Percentiles rank a stretch among this genome's conserved stretches.
These are phyloP conservation scores for Quercus agrifolia DNA, from an alignment of 306 rosid species.

Conservation along the genomic window DNA sequence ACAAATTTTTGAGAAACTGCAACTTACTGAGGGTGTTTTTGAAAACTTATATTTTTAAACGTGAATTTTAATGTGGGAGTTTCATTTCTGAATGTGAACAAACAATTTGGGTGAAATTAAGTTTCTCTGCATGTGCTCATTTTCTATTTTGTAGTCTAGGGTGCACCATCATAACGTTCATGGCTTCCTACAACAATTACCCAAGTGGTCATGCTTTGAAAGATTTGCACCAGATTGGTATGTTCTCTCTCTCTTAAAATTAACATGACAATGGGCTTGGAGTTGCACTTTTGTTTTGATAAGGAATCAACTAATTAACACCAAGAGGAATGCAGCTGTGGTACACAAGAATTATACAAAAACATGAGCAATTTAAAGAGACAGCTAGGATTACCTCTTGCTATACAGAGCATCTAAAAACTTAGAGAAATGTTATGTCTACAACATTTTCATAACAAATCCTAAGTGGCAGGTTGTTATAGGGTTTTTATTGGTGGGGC, in stretches of 20 bases:
- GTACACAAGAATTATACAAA: background rate
- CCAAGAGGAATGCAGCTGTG: background rate
- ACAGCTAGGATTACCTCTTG: background rate
- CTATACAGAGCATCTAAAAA: background rate
- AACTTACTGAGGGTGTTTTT: background rate
- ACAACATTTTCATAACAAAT: too few relatives aligned
- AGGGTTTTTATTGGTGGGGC: too few relatives aligned
- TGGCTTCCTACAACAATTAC: slow-evolving; percentile 86
- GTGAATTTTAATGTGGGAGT: background rate
- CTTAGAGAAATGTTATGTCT: too few relatives aligned
- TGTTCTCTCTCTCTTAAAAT: slow-evolving; percentile 18
- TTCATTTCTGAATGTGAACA: background rate
- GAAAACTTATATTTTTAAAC: background rate
- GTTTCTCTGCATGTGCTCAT: slow-evolving; percentile 23
- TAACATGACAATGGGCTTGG: slow-evolving; percentile 1
- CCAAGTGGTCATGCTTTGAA: slow-evolving; percentile 87
- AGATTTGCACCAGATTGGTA: slow-evolving; percentile 64
- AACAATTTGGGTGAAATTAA: background rate
- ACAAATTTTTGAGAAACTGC: background rate
- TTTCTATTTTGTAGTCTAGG: slow-evolving; percentile 72
- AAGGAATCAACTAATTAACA: background rate
- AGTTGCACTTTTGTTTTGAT: background rate
- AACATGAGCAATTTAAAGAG: background rate
- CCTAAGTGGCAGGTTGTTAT: rapidly evolving
- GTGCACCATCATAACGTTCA: slow-evolving; percentile 65